Evolutionary conservation across 495 filamentous ascomycete species (phyloP).

Genomic region (Penicillium atrosanguineum): DNA sequence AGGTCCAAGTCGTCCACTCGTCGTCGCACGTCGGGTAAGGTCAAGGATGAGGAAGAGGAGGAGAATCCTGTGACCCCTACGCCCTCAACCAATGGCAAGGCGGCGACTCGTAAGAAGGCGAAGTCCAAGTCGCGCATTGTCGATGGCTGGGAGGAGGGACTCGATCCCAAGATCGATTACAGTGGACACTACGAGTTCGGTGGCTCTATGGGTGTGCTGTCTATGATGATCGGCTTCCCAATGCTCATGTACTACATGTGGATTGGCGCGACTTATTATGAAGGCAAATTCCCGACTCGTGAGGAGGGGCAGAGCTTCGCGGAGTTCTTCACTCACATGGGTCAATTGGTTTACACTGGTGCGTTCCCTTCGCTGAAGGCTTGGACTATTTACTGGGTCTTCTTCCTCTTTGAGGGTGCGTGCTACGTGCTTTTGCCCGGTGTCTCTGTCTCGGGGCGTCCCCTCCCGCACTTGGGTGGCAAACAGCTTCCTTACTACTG

Average conservation of each 20-base stretch:
- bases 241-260: conserved; percentile 98
- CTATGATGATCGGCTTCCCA: conserved; percentile 92
- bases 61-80: conserved; percentile 19
- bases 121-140: conserved; percentile 43
- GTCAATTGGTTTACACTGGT: conserved; percentile 68
- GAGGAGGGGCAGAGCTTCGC: conserved; percentile 59
- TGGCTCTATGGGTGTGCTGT: conserved; percentile 68
- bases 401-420: conserved; percentile 77
- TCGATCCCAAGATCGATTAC: conserved; percentile 75
- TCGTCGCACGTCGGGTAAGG: conserved; percentile 31
- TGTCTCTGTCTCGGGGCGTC: conserved; percentile 78
- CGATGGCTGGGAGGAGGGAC: conserved; percentile 65
- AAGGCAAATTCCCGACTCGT: conserved; percentile 73
- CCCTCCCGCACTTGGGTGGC: conserved; percentile 75
- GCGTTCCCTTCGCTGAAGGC: conserved; percentile 77
- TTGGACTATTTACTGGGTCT: conserved; percentile 91
- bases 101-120: conserved; percentile 21
- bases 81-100: conserved; percentile 39
- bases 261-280: conserved; percentile 89
- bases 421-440: conserved; percentile 85
- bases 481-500: conserved; percentile 91
- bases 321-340: conserved; percentile 68
- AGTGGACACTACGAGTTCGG: conserved; percentile 87
- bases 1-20: conserved; percentile 31
- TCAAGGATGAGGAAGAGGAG: conserved; percentile 36